Evolutionary conservation across 768 basidiomycete species (phyloP), one percentile per base, ranked within the genome.

Genomic region (Chlorophyllum brunneum): DNA sequence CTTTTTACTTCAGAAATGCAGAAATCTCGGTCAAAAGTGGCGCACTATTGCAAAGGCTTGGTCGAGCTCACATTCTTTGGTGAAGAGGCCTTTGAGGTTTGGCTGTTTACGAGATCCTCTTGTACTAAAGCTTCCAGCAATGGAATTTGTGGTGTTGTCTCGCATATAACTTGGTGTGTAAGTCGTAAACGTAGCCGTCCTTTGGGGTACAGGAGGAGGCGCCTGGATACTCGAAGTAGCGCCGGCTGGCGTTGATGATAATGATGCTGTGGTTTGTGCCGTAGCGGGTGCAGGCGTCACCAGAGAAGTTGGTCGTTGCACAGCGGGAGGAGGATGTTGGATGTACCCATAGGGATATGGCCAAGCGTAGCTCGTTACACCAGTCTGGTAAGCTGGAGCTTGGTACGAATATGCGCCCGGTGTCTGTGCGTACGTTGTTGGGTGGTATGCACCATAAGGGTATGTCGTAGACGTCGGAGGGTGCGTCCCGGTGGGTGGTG

Each of bases 281-380:
- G 61, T 60, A 37, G 61, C 47, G 15, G 67, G 55, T 2, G 63
- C 54, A 4, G 69, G 59, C 13, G 65, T 50, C 11, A 41, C 37
- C 5, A 55, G 18, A 27, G 56, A 37, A 18, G 55, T n/a, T 4
- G 54, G 37, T 4, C 42, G 40, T 9, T 44, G 38, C 37, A 53
- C 18, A 41, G 51, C 45, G 20, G 51, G 33, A 48, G 15, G 54
- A 47, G 29, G 72, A 44, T 73, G 76, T 20, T 75, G 72, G 18
- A 75, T 73, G 67, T 85, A 86, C 59, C 75, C 73, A 61, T 86
- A 87, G 20, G 81, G 74, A 65, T 86, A 88, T 1, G 84, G 78
- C 85, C 86, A 88, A 24, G 81, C 83, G 63, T 87, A 88, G 48
- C 85, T 76, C 13, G 83, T 81, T 37, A 86, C 81, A 11, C 83